Percentiles rank a stretch among this genome's conserved stretches.
Conservation (phyloP, 306 rosid genomes). For the Vigna mungo region DNA sequence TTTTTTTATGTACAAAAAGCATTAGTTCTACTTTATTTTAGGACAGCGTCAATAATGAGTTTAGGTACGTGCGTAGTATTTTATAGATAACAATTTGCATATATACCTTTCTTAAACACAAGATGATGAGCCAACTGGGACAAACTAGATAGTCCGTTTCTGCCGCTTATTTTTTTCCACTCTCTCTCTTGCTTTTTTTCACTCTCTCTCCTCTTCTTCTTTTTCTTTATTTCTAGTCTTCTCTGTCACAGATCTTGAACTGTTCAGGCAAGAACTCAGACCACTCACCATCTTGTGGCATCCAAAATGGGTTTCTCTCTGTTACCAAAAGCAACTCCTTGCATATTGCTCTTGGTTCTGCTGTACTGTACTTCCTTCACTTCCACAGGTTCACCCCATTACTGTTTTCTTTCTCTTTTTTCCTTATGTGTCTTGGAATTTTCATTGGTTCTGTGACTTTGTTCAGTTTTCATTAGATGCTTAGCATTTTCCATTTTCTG, state of each 20-base stretch:
- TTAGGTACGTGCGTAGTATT: neutral
- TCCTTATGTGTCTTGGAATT: neutral
- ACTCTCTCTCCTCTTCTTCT: neutral
- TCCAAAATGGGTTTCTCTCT: conserved; percentile 47
- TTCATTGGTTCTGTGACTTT: conserved; percentile 29
- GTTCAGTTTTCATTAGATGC: conserved; percentile 11
- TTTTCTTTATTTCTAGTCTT: conserved; percentile 39
- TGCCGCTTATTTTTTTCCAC: conserved; percentile 16
- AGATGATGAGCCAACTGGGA: conserved; percentile 36
- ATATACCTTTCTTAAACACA: conserved; percentile 45
- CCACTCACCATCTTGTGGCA: conserved; percentile 11
- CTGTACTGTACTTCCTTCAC: conserved; percentile 55
- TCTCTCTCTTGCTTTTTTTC: conserved; percentile 6
- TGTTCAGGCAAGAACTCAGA: conserved; percentile 8
- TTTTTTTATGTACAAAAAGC: neutral
- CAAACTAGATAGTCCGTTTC: conserved; percentile 34
- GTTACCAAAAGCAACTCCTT: conserved; percentile 33
- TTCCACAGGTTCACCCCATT: conserved; percentile 68
- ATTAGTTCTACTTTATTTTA: neutral
- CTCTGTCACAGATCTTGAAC: conserved; percentile 47
- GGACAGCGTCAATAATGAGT: conserved; percentile 6
- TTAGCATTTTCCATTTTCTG: neutral
- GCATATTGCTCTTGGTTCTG: conserved; percentile 47
- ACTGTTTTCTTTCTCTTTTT: neutral
- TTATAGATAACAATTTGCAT: neutral